phyloP scores from a whole-genome alignment of 2,329 filamentous ascomycete genomes.

The Fusarium drepaniforme region DNA sequence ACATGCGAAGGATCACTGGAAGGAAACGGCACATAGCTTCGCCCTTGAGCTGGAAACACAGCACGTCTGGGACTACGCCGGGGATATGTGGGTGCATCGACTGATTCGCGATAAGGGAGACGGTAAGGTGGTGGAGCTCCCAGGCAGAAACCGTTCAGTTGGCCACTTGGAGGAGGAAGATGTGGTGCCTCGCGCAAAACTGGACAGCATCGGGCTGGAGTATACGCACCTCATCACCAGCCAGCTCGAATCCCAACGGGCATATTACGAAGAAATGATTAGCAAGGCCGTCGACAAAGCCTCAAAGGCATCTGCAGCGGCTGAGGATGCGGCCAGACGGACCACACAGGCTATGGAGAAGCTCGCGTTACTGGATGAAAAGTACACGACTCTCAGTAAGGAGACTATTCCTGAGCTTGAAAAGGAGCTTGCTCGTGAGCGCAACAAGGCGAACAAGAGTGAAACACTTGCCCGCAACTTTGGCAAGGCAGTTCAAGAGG shows the following conservation, averaged over 20 bases:
- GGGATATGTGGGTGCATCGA: conserved; percentile 95
- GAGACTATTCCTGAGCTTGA: conserved; percentile 78
- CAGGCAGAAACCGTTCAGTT: conserved; percentile 61
- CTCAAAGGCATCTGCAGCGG: conserved; percentile 75
- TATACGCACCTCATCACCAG: conserved; percentile 94
- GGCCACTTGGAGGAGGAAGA: conserved; percentile 65
- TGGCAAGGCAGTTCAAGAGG: conserved; percentile 83
- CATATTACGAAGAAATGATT: conserved; percentile 95
- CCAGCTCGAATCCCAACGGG: conserved; percentile 91
- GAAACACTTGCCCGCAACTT: conserved; percentile 81
- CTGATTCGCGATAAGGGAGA: conserved; percentile 95
- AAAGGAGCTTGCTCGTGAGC: conserved; percentile 77
- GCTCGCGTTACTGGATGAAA: conserved; percentile 63
- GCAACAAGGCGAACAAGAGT: conserved; percentile 76
- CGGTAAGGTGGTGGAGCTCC: conserved; percentile 92
- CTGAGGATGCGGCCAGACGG: conserved; percentile 69
- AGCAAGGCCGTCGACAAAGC: conserved; percentile 92
- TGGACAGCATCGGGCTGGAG: conserved; percentile 87
- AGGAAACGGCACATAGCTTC: conserved; percentile 89
- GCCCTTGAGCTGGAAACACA: conserved; percentile 94
- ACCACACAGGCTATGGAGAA: conserved; percentile 63
- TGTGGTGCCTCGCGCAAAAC: conserved; percentile 76
- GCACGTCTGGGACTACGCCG: conserved; percentile 97
- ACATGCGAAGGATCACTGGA: conserved; percentile 94
- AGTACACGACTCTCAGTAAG: conserved; percentile 59